Evolutionary conservation across 768 basidiomycete genomes (phyloP).

Genomic region (Boletus coccyginus): DNA sequence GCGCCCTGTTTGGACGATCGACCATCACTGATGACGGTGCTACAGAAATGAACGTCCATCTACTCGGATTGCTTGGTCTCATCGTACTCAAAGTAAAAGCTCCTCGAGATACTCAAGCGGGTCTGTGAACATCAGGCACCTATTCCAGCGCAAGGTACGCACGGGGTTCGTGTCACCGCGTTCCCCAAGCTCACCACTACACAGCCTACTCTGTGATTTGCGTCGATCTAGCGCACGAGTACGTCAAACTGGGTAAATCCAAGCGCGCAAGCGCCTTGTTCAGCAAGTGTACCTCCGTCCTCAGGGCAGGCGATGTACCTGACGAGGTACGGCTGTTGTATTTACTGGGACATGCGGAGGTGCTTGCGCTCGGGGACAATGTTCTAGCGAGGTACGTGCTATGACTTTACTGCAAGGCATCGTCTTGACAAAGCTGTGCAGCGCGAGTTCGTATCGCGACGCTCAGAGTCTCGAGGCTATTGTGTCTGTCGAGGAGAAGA

Average conservation of each 20-base stretch:
- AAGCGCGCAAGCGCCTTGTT: constrained; percentile 68
- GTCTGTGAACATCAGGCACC: constrained; percentile 52
- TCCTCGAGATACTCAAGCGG: constrained; percentile 61
- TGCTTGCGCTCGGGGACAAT: constrained; percentile 59
- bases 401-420: not conserved
- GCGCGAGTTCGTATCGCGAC: constrained; percentile 56
- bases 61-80: constrained; percentile 71
- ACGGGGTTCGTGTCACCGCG: not conserved
- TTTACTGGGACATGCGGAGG: constrained; percentile 64
- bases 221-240: constrained; percentile 74
- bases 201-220: constrained; percentile 64
- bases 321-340: constrained; percentile 54
- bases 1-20: constrained; percentile 18
- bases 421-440: constrained; percentile 20
- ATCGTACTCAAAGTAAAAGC: constrained; percentile 61
- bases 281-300: constrained; percentile 46
- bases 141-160: constrained; percentile 47
- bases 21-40: not conserved
- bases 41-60: constrained; percentile 52
- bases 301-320: constrained; percentile 45
- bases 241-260: constrained; percentile 71
- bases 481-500: constrained; percentile 44
- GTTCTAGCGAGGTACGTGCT: constrained; percentile 52
- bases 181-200: not conserved
- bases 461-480: constrained; percentile 48